Evolutionary conservation across 192 early-diverging fungal genomes (phyloP).

Genomic region (Jimgerdemannia flammicorona): DNA sequence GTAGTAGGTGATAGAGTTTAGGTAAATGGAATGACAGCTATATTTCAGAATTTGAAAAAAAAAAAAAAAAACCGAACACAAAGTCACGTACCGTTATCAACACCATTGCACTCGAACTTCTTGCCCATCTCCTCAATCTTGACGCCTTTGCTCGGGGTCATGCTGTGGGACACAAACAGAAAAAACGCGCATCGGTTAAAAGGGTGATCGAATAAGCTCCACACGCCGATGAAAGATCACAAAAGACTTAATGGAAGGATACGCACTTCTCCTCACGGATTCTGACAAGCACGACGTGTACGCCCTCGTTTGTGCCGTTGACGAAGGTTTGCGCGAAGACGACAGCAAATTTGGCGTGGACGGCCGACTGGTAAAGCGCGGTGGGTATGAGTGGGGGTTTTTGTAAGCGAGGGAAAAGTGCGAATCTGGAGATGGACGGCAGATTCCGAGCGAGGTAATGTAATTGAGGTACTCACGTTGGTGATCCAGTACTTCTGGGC

Average conservation of each 20-base stretch:
- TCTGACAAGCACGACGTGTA: constrained; percentile 69
- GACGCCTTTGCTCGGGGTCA: constrained; percentile 61
- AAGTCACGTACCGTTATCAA: constrained; percentile 50
- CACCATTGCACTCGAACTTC: constrained; percentile 69
- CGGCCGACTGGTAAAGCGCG: neutral
- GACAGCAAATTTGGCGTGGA: constrained; percentile 67
- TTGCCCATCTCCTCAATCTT: constrained; percentile 73
- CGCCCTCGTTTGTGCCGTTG: constrained; percentile 66
- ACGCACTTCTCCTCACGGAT: constrained; percentile 63
- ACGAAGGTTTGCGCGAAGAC: constrained; percentile 79
- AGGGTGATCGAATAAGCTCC: no score
- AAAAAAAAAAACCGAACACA: neutral
- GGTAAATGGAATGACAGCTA: no score
- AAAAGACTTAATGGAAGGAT: neutral
- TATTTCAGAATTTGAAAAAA: no score
- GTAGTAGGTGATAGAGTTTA: no score
- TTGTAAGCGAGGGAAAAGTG: no score
- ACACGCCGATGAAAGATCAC: neutral
- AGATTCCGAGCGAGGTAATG: no score
- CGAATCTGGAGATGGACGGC: no score
- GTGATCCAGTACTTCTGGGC: constrained; percentile 84
- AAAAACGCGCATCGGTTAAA: neutral
- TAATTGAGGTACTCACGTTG: constrained; percentile 43
- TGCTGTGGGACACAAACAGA: constrained; percentile 13
- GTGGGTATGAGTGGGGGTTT: no score